Percentiles rank a stretch among this genome's conserved stretches.
Evolutionary conservation across 805 yeast genomes (phyloP).

Genomic region (Candida oleophila): DNA sequence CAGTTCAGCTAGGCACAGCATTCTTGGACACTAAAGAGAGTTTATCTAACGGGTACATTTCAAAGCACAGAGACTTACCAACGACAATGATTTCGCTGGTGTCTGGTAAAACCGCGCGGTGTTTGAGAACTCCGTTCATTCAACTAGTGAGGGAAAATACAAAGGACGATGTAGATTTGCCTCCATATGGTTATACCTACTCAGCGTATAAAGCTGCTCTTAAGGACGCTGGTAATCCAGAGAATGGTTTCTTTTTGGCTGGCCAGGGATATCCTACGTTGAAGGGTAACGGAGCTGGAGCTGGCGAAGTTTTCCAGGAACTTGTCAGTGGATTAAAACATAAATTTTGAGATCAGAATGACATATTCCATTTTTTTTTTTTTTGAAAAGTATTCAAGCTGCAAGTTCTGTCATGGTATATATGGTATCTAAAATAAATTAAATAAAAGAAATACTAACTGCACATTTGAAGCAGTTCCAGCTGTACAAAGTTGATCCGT

Average conservation of each 20-base stretch:
- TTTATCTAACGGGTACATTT: constrained; percentile 17
- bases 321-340: constrained; percentile 13
- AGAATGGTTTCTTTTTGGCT: constrained; percentile 30
- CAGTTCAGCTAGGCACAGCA: constrained; percentile 56
- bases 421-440: no score
- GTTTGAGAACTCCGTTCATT: constrained; percentile 36
- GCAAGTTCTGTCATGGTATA: no score
- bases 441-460: no score
- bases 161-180: constrained; percentile 17
- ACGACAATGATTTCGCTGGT: constrained; percentile 34
- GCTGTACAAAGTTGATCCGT: no score
- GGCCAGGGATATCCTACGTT: constrained; percentile 30
- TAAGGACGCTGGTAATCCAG: constrained; percentile 9
- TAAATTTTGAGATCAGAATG: neutral
- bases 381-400: no score
- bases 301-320: constrained; percentile 23
- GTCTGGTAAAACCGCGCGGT: constrained; percentile 40
- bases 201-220: constrained; percentile 27
- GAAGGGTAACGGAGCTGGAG: constrained; percentile 16
- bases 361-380: no score
- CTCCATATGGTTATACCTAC: constrained; percentile 36
- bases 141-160: constrained; percentile 13
- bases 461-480: no score
- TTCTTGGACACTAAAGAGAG: constrained; percentile 41
- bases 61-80: constrained; percentile 5